Percentiles rank a stretch among this genome's conserved stretches.
These are phyloP conservation scores for Mycena crocata DNA, from an alignment of 768 basidiomycete genomes.

Conservation along the genomic window DNA sequence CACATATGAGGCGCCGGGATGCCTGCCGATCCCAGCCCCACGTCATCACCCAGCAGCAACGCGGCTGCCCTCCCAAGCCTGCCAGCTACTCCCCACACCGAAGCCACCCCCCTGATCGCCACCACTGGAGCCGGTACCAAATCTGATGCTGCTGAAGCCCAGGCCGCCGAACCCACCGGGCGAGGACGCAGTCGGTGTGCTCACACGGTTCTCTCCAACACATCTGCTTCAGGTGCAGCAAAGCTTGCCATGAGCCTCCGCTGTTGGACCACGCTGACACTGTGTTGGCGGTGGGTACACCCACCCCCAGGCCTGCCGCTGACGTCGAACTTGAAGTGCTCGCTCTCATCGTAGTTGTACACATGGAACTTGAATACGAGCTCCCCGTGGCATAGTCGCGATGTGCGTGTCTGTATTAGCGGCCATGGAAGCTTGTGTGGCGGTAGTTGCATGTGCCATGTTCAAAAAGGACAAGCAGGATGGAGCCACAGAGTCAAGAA, in stretches of 20 bases:
- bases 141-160: neutral
- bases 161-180: neutral
- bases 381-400: too few species aligned
- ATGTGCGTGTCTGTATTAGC: too few species aligned
- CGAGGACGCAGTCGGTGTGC: neutral
- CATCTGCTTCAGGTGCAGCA: slow-evolving; percentile 14
- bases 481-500: too few species aligned
- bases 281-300: slow-evolving; percentile 84
- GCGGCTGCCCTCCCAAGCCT: slow-evolving; percentile 57
- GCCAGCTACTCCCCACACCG: too few species aligned
- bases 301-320: slow-evolving; percentile 65
- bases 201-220: too few species aligned
- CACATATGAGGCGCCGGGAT: too few species aligned
- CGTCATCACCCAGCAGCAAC: slow-evolving; percentile 78
- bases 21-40: slow-evolving; percentile 38
- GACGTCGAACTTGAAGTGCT: neutral
- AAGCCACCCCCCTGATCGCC: too few species aligned
- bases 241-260: slow-evolving; percentile 54
- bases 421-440: too few species aligned
- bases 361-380: too few species aligned
- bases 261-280: slow-evolving; percentile 86
- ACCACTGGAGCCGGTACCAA: neutral
- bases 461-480: too few species aligned
- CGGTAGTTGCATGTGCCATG: slow-evolving; percentile 60
- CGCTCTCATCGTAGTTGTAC: too few species aligned